Evolutionary conservation across 2,329 filamentous ascomycete genomes (phyloP).

Genomic region (Beauveria australis): DNA sequence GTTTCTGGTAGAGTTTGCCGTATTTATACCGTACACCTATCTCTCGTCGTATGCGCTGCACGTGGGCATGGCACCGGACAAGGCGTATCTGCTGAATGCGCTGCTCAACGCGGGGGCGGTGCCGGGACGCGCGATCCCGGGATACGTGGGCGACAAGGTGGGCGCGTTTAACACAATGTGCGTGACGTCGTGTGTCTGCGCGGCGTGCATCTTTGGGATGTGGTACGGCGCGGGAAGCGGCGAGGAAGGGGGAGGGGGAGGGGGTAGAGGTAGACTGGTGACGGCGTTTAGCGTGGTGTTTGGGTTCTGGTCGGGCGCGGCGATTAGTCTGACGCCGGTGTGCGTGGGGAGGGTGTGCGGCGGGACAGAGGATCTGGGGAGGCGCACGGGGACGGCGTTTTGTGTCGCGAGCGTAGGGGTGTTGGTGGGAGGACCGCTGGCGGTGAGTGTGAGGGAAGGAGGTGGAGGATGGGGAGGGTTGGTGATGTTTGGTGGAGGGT

Average conservation of each 20-base stretch:
- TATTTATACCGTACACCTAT: constrained; percentile 61
- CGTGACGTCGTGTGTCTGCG: constrained; percentile 38
- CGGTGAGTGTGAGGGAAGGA: constrained; percentile 41
- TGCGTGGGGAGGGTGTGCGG: constrained; percentile 64
- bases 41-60: constrained; percentile 55
- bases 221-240: constrained; percentile 46
- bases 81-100: constrained; percentile 59
- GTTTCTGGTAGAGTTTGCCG: constrained; percentile 52
- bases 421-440: constrained; percentile 51
- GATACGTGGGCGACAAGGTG: constrained; percentile 57
- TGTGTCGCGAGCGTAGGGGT: constrained; percentile 55
- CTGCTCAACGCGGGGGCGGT: constrained; percentile 63
- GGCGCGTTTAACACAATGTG: constrained; percentile 66
- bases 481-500: constrained; percentile 42
- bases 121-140: constrained; percentile 59
- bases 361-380: constrained; percentile 55
- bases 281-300: constrained; percentile 57
- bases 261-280: constrained; percentile 31
- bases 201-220: constrained; percentile 44
- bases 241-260: constrained; percentile 20
- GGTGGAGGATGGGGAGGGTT: constrained; percentile 43
- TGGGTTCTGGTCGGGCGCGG: constrained; percentile 62
- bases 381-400: constrained; percentile 63
- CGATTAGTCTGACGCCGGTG: constrained; percentile 63
- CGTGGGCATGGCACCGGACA: constrained; percentile 42